A percentile compares a stretch with the other conserved stretches of the same genome.
Conservation (phyloP, 768 basidiomycete species). For the Chlorophyllum brunneum region DNA sequence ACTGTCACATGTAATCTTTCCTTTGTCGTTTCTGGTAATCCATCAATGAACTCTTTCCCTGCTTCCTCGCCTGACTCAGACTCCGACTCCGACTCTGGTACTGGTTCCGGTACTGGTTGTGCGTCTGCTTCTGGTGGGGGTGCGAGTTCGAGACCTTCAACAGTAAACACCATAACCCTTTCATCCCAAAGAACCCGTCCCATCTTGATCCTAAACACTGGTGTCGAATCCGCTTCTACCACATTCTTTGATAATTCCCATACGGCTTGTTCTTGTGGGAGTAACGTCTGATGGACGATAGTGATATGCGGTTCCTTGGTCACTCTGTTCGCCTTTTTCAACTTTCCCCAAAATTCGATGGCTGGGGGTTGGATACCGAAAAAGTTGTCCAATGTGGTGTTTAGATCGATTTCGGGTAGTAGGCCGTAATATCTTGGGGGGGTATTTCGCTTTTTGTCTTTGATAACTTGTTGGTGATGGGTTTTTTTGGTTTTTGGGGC, state of each 20-base stretch:
- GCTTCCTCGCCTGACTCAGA: conserved; percentile 22
- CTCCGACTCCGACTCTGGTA: too few relatives aligned
- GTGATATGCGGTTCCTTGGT: conserved; percentile 77
- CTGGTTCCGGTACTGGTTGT: too few relatives aligned
- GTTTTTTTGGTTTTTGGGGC: conserved; percentile 26
- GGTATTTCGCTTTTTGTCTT: conserved; percentile 27
- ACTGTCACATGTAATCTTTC: conserved; percentile 80
- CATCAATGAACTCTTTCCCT: conserved; percentile 43
- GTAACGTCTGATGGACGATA: conserved; percentile 65
- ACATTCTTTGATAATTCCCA: conserved; percentile 52
- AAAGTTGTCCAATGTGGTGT: conserved; percentile 31
- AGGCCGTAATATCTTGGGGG: conserved; percentile 79
- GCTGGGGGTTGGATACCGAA: conserved; percentile 28
- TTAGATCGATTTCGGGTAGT: conserved; percentile 60
- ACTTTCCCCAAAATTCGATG: conserved; percentile 10
- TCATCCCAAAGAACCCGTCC: conserved; percentile 69
- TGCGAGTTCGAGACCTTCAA: conserved; percentile 50
- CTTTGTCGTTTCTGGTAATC: conserved; percentile 43
- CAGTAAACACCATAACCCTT: conserved; percentile 74
- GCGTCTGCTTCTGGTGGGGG: too few relatives aligned
- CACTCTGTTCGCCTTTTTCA: conserved; percentile 47
- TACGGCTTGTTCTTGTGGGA: conserved; percentile 23
- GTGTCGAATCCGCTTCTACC: conserved; percentile 31
- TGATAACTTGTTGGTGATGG: too few relatives aligned
- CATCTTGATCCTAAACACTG: conserved; percentile 59